A percentile compares a stretch with the other conserved stretches of the same genome.
Conservation (phyloP, 2,329 filamentous ascomycete genomes). For the Cladophialophora yegresii region DNA sequence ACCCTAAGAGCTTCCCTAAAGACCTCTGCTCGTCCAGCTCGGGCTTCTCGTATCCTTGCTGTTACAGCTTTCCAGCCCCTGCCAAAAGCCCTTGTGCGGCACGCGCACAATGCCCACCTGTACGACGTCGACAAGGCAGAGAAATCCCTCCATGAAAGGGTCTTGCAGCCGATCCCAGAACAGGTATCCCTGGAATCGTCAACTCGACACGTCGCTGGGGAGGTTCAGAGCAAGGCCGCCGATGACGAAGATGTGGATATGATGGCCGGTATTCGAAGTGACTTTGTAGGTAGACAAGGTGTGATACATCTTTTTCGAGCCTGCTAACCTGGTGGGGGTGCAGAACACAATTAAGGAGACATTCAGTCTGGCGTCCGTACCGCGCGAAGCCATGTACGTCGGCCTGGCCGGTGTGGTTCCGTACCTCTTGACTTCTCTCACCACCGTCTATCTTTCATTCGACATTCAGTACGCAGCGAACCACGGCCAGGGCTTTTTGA, state of each 20-base stretch:
- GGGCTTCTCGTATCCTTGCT: conserved; percentile 45
- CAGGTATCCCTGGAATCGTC: conserved; percentile 62
- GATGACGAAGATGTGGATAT: conserved; percentile 51
- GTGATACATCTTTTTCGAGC: background rate
- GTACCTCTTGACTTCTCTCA: conserved; percentile 79
- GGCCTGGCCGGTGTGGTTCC: conserved; percentile 79
- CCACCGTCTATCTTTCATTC: conserved; percentile 80
- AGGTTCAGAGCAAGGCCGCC: conserved; percentile 38
- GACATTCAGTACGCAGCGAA: conserved; percentile 71
- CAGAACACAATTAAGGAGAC: conserved; percentile 69
- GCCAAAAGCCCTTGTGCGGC: conserved; percentile 53
- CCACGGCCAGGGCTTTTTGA: conserved; percentile 63
- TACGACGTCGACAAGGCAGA: conserved; percentile 48
- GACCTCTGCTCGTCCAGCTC: conserved; percentile 46
- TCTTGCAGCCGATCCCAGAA: conserved; percentile 62
- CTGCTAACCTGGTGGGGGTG: conserved; percentile 3
- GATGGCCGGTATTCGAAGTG: conserved; percentile 55
- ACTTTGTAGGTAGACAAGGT: conserved; percentile 57
- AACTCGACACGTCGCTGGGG: conserved; percentile 54
- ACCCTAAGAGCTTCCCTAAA: conserved; percentile 46
- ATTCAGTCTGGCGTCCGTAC: conserved; percentile 65
- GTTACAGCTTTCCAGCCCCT: conserved; percentile 50
- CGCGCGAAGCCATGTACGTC: conserved; percentile 66
- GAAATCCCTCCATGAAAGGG: conserved; percentile 56
- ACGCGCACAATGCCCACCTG: conserved; percentile 37